Evolutionary conservation across 1,139 yeast species (phyloP), one percentile per base, ranked within the genome.

Genomic region (Nakaseomyces delphensis): DNA sequence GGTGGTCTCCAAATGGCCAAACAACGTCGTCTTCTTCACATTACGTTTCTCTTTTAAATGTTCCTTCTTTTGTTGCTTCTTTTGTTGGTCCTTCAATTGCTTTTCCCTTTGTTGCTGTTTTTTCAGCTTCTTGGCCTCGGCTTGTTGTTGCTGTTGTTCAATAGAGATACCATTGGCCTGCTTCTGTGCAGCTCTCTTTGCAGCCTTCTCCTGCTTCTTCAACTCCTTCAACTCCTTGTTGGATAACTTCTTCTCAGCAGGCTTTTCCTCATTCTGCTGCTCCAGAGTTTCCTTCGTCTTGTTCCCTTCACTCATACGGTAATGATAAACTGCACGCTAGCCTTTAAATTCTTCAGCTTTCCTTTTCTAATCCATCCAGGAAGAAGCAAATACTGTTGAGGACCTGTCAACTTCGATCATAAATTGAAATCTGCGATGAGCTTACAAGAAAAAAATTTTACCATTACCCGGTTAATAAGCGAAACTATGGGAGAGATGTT

Each of bases 151-250:
- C 44, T 62, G 64, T 36, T 59, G 58, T 43, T 60, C 64, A 19
- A 59, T 45, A 9, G 65, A 50, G 25, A 60, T 60, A 40, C 65
- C 65, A 45, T 59, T 58, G 15, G 57, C 64, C 41, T 58, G 62
- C 45, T 62, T 62, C 44, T 53, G 53, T 8, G 64, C 65, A 8
- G 64, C 48, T 62, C 96, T 71, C 61, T 85, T 84, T 38, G 91
- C 94, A 5, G 94, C 91, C 63, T 89, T 89, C 56, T 87, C 95
- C 55, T 78, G 76, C 70, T 87, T 86, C 62, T 86, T 85, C 61
- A 80, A 66, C 55, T 87, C 96, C 60, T 89, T 89, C 50, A 87
- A 70, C 59, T 87, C 95, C 56, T 86, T 87, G 53, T 86, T 84
- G 8, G 86, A 68, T 39, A 83, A 74, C 45, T 67, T 62, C 45